phyloP scores from a whole-genome alignment of 768 basidiomycete species.

The Lentinula lateritia region DNA sequence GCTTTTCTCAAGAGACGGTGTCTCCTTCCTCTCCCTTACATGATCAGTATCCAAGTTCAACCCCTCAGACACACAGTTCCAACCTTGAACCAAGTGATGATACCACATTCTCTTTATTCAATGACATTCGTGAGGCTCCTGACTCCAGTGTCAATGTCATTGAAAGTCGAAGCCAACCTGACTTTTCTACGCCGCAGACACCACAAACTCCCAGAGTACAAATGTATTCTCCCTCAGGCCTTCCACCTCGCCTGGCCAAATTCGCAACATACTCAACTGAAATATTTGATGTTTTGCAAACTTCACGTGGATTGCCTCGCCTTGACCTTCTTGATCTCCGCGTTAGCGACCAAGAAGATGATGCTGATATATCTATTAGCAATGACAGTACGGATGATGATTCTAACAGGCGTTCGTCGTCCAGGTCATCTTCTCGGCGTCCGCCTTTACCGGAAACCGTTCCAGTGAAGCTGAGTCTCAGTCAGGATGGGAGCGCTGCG shows the following conservation, averaged over 20 bases:
- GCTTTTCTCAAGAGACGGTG: background rate
- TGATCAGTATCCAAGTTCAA: background rate
- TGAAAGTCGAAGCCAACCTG: background rate
- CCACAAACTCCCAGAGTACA: background rate
- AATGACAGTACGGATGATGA: background rate
- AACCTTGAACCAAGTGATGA: background rate
- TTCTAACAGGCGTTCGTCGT: background rate
- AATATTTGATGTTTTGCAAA: slow-evolving; percentile 78
- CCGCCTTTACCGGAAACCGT: slow-evolving; percentile 36
- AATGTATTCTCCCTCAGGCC: slow-evolving; percentile 31
- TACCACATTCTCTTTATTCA: background rate
- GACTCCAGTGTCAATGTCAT: background rate
- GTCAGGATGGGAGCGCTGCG: slow-evolving; percentile 59
- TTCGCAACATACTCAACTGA: slow-evolving; percentile 51
- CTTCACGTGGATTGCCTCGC: slow-evolving; percentile 69
- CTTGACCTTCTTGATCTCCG: slow-evolving; percentile 52
- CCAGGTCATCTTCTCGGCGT: background rate
- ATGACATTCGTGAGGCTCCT: background rate
- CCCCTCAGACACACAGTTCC: background rate
- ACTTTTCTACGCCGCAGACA: background rate
- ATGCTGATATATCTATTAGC: slow-evolving; percentile 5
- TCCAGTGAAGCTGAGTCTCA: slow-evolving; percentile 68
- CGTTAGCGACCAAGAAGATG: slow-evolving; percentile 15
- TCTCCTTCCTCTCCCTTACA: background rate
- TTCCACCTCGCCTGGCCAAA: slow-evolving; percentile 41